Evolutionary conservation across 805 yeast species (phyloP).

Genomic region (Candida tallmaniae): DNA sequence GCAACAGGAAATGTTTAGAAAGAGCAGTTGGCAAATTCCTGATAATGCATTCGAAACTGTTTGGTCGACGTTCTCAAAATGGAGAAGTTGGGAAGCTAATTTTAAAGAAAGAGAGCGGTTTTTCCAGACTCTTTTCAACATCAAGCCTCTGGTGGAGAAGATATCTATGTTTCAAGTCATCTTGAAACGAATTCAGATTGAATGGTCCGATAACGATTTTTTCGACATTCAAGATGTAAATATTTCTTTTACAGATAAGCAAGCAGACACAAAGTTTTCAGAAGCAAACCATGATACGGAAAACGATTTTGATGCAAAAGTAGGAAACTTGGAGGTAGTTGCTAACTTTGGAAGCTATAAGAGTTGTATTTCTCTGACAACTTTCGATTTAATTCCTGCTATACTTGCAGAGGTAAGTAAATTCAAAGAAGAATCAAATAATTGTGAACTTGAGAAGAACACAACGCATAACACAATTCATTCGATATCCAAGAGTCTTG

Average conservation of each 20-base stretch:
- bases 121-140: slow-evolving; percentile 13
- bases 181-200: slow-evolving; percentile 3
- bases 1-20: slow-evolving; percentile 25
- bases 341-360: slow-evolving; percentile 9
- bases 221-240: slow-evolving; percentile 12
- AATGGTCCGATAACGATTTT: slow-evolving; percentile 11
- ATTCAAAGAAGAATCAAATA: background rate
- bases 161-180: slow-evolving; percentile 6
- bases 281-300: slow-evolving; percentile 3
- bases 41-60: slow-evolving; percentile 51
- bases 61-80: slow-evolving; percentile 55
- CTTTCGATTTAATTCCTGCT: slow-evolving; percentile 2
- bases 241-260: slow-evolving; percentile 4
- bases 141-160: slow-evolving; percentile 6
- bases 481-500: slow-evolving; percentile 3
- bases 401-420: background rate
- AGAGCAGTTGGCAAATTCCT: slow-evolving; percentile 42
- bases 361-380: slow-evolving; percentile 5
- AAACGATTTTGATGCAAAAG: slow-evolving; percentile 10
- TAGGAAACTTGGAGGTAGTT: slow-evolving; percentile 9
- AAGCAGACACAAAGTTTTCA: slow-evolving; percentile 9
- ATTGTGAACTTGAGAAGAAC: background rate
- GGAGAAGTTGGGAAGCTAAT: slow-evolving; percentile 92
- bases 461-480: background rate
- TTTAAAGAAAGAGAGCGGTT: slow-evolving; percentile 16